A percentile compares a stretch with the other conserved stretches of the same genome.
phyloP scores from a whole-genome alignment of 495 filamentous ascomycete genomes.

The Podospora bellae-mahoneyi region DNA sequence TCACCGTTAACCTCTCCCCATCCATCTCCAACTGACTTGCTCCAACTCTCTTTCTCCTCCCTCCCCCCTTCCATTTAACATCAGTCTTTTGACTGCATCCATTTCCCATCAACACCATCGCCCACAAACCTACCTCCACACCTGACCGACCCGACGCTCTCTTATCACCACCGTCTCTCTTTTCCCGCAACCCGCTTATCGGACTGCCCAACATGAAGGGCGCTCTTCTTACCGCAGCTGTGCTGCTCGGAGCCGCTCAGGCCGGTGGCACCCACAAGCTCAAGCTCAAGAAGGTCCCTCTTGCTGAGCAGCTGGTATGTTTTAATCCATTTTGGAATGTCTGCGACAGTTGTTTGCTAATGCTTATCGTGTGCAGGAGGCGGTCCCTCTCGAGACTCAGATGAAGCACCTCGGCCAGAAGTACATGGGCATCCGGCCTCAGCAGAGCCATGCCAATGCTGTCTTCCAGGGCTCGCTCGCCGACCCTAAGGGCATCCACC shows the following conservation, averaged over 20 bases:
- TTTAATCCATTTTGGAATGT: not conserved
- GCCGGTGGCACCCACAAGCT: constrained; percentile 86
- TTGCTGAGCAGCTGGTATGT: constrained; percentile 86
- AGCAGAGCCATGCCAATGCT: constrained; percentile 60
- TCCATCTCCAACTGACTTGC: not conserved
- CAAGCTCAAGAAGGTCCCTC: constrained; percentile 94
- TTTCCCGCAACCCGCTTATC: constrained; percentile 6
- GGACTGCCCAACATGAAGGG: constrained; percentile 70
- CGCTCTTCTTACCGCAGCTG: constrained; percentile 66
- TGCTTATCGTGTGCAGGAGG: constrained; percentile 49
- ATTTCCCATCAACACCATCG: constrained; percentile 4
- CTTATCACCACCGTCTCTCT: constrained; percentile 6
- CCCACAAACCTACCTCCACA: not conserved
- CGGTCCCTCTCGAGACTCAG: constrained; percentile 76
- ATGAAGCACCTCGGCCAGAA: constrained; percentile 79
- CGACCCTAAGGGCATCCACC: constrained; percentile 65
- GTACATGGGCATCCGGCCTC: constrained; percentile 83
- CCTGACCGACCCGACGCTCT: not conserved
- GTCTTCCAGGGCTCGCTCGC: constrained; percentile 74
- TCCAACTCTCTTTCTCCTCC: not conserved
- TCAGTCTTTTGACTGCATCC: not conserved
- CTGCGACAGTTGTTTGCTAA: constrained; percentile 11
- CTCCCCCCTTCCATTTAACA: not conserved
- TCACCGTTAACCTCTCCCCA: constrained; percentile 2
- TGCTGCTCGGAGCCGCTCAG: constrained; percentile 78